Base-by-base conservation (phyloP, 345 rosid genomes). In the Schrenkiella parvula region DNA sequence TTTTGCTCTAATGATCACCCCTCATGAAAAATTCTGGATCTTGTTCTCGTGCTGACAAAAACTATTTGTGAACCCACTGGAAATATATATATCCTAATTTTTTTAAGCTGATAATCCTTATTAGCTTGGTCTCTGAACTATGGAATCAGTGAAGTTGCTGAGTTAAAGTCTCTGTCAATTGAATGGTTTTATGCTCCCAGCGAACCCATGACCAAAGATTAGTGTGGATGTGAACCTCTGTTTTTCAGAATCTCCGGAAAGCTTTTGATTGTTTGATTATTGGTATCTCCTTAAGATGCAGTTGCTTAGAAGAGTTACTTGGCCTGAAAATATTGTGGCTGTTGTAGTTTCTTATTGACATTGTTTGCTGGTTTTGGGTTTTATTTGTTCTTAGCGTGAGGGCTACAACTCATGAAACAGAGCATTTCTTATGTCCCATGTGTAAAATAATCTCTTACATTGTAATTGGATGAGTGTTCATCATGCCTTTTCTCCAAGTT, bases 21-120 rank as follows among this genome's bases (percentile, higher is more conserved):
- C 1, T 39, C 42, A 3, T 73, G 73, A 12, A 11, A 11, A 64
- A 54, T 6, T 14, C 0, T 39, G 37, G 78, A 65, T 73, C 71
- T 73, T 73, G 31, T 51, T 28, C 3, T 47, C 11, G 19, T 53
- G 51, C 38, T 67, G 51, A 53, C 39, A 42, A 39, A 41, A 14
- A n/a, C n/a, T n/a, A 21, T 4, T 54, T 13, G 31, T 31, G 55
- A 21, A 26, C 19, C 26, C 42, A 21, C 14, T 72, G 44, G 35
- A 14, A 46, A 6, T 34, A 21, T 11, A 6, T 34, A 21, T 11
- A 68, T 21, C 8, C 47, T 44, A 25, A 53, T 52, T 26, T 29
- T 0, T 4, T 28, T 5, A 26, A 12, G 15, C 8, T 44, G 63
- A 18, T 13, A 64, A 70, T 26, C 61, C 1, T 9, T 28, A 18